Conservation (phyloP, 768 basidiomycete species). For the Lactarius sp. region DNA sequence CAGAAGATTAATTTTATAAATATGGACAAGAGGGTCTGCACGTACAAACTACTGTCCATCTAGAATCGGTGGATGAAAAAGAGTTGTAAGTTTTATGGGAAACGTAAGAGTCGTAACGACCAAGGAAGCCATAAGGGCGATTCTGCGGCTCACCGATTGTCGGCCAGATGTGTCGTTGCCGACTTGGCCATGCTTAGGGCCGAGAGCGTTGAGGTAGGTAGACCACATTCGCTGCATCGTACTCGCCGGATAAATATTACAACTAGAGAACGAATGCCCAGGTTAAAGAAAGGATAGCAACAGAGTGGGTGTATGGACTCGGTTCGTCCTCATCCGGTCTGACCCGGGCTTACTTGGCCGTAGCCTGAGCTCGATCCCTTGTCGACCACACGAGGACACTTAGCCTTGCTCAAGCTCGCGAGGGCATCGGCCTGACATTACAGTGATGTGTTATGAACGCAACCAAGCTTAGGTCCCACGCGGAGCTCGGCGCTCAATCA, state of each 20-base stretch:
- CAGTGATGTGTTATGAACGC: too few relatives aligned
- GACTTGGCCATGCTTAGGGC: conserved; percentile 7
- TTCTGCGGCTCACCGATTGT: conserved; percentile 11
- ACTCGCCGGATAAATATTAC: conserved; percentile 14
- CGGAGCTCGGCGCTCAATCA: too few relatives aligned
- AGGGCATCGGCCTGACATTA: too few relatives aligned
- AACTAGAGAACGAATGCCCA: neutral
- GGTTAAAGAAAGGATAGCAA: neutral
- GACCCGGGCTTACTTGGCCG: too few relatives aligned
- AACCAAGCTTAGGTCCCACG: too few relatives aligned
- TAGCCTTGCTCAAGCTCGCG: too few relatives aligned
- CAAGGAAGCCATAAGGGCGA: neutral
- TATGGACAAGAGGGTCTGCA: neutral
- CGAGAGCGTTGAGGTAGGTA: conserved; percentile 40
- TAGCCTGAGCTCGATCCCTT: too few relatives aligned
- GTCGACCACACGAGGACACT: too few relatives aligned
- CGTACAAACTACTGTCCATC: conserved; percentile 23
- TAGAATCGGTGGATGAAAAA: neutral
- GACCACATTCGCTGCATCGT: conserved; percentile 52
- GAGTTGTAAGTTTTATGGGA: neutral
- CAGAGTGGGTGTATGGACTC: neutral
- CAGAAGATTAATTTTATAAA: neutral
- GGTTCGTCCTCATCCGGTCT: too few relatives aligned
- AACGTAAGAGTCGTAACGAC: neutral
- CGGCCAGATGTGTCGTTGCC: conserved; percentile 15